A percentile compares a stretch with the other conserved stretches of the same genome.
phyloP scores from a whole-genome alignment of 495 filamentous ascomycete species.

The Arthonia radiata region DNA sequence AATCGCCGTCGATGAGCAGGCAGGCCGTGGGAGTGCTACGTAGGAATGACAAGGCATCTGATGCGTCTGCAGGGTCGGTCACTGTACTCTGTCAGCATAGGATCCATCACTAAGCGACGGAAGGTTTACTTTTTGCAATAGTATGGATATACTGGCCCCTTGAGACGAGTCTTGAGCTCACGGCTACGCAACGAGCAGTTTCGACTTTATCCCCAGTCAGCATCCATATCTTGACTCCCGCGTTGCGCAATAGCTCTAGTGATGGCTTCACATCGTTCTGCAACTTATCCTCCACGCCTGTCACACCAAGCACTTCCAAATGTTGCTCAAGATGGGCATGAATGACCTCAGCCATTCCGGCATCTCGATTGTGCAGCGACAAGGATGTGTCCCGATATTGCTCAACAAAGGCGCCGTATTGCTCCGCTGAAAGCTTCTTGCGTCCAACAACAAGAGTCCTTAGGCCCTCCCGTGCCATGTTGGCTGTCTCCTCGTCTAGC shows the following conservation, averaged over 20 bases:
- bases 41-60: slow-evolving; percentile 68
- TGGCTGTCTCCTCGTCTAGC: slow-evolving; percentile 94
- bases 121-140: slow-evolving; percentile 38
- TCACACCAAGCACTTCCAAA: slow-evolving; percentile 81
- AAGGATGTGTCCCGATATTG: slow-evolving; percentile 60
- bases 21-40: slow-evolving; percentile 68
- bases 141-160: slow-evolving; percentile 92
- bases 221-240: slow-evolving; percentile 99
- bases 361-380: slow-evolving; percentile 52
- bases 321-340: slow-evolving; percentile 64
- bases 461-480: slow-evolving; percentile 93
- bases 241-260: slow-evolving; percentile 83
- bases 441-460: slow-evolving; percentile 84
- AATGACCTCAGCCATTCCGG: slow-evolving; percentile 54
- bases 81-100: not conserved
- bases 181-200: slow-evolving; percentile 88
- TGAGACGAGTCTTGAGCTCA: slow-evolving; percentile 82
- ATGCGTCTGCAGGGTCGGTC: too few species aligned
- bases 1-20: slow-evolving; percentile 87
- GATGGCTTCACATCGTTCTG: slow-evolving; percentile 88
- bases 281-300: slow-evolving; percentile 90
- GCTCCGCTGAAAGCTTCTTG: slow-evolving; percentile 45
- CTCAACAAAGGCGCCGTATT: slow-evolving; percentile 55
- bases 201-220: slow-evolving; percentile 97
- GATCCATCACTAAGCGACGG: slow-evolving; percentile 12